Evolutionary conservation across 257 asterid species (phyloP), one percentile per base, ranked within the genome.

Genomic region (Anisodus tanguticus): DNA sequence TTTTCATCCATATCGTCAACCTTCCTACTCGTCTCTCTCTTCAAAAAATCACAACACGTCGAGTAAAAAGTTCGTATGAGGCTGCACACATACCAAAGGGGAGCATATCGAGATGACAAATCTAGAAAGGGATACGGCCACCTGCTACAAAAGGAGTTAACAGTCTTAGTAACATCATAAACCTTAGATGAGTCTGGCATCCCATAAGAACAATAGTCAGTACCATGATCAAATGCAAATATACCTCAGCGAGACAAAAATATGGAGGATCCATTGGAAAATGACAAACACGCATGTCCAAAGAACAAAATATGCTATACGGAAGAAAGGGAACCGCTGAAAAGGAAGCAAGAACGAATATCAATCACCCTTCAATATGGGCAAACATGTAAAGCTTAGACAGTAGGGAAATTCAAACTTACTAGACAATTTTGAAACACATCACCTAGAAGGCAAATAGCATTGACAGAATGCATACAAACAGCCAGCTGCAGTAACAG

Each of bases 241-340:
- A 57, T 85, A 95, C 99, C 95, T 83, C 19, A 91, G 45, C 13
- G 93, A 88, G 51, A 91, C 88, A 87, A 88, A 93, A 70, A 91
- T 93, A 87, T 95, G 99, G 79, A 92, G 47, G 86, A 93, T 90
- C 99, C 98, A 95, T 85, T 95, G 99, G 91, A 92, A 93, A 90
- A 90, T n/a, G 90, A 92, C 93, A 84, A 85, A 95, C 9, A 82
- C 72, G 66, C 89, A 87, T 12, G 98, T 95, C 93, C 91, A 94
- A 51, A 94, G 85, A 62, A 89, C 85, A 87, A 95, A 94, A 86
- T 95, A 95, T 53, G 92, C 97, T 51, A 94, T 82, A 41, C 99
- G 94, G 80, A 94, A 95, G 93, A 91, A 93, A 66, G 98, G 99
- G 80, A 95, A 95, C 41, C 88, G 87, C 99, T 95, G 97, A 53